These are phyloP conservation scores for Gossypium raimondii DNA, from an alignment of 345 rosid species.

Conservation along the genomic window DNA sequence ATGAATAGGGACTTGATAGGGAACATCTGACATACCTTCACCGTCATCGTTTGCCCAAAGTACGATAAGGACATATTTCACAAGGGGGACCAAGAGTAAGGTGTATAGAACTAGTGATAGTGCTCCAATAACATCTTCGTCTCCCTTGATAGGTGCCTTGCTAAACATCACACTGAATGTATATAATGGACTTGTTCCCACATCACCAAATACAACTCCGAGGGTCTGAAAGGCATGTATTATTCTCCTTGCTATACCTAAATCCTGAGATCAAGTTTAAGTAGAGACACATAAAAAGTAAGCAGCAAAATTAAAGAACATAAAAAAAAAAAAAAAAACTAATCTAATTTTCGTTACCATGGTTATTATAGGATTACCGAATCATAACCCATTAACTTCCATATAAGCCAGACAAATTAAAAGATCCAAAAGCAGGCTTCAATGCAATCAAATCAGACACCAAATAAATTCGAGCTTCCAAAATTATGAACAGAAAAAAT, in stretches of 20 bases:
- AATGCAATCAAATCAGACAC: background rate
- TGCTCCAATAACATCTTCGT: slow-evolving; percentile 92
- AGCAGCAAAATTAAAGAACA: background rate
- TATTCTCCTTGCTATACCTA: slow-evolving; percentile 66
- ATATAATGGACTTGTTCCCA: slow-evolving; percentile 97
- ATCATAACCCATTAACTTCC: too few species aligned
- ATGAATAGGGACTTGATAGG: background rate
- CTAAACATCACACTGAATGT: slow-evolving; percentile 91
- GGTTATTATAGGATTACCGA: too few species aligned
- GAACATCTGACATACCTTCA: slow-evolving; percentile 58
- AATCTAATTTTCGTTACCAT: background rate
- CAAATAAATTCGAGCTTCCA: background rate
- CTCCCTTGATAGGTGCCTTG: slow-evolving; percentile 73
- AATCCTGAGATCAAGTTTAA: slow-evolving; percentile 50
- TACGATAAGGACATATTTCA: slow-evolving; percentile 92
- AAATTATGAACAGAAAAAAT: background rate
- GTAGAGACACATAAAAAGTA: background rate
- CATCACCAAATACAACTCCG: slow-evolving; percentile 97
- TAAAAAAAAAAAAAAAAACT: background rate
- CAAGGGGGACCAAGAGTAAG: slow-evolving; percentile 77
- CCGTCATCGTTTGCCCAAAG: slow-evolving; percentile 99
- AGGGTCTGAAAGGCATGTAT: slow-evolving; percentile 86
- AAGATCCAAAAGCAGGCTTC: background rate
- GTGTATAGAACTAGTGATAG: slow-evolving; percentile 85
- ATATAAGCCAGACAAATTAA: too few species aligned